Conservation (phyloP, 495 filamentous ascomycete genomes). For the Melanomma pulvis-pyrius region DNA sequence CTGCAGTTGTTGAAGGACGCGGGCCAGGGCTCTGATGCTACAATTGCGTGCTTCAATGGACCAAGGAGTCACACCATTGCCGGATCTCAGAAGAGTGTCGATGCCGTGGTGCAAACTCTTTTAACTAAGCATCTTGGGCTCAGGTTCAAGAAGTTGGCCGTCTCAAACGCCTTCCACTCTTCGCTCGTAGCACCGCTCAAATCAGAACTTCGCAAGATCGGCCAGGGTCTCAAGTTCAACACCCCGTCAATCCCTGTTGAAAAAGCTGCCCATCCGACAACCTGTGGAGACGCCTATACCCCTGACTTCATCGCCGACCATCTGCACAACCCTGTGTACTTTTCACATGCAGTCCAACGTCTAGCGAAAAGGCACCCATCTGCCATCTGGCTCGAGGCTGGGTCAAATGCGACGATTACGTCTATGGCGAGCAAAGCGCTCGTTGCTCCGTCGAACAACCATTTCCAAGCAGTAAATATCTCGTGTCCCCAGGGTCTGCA, state of each 20-base stretch:
- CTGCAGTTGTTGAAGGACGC: background rate
- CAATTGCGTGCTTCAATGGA: conserved; percentile 34
- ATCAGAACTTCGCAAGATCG: conserved; percentile 18
- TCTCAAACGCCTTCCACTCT: conserved; percentile 39
- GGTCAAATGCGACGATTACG: conserved; percentile 35
- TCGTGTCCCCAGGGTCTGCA: background rate
- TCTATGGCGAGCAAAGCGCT: conserved; percentile 31
- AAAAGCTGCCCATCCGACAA: background rate
- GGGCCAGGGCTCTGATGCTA: background rate
- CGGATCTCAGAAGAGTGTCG: background rate
- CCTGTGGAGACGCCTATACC: background rate
- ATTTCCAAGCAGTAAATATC: conserved; percentile 28
- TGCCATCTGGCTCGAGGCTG: conserved; percentile 36
- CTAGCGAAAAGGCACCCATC: conserved; percentile 22
- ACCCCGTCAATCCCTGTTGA: conserved; percentile 32
- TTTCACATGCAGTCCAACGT: conserved; percentile 36
- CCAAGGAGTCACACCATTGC: conserved; percentile 22
- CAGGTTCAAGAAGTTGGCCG: conserved; percentile 16
- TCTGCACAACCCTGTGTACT: conserved; percentile 31
- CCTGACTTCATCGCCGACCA: conserved; percentile 25
- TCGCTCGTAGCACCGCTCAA: conserved; percentile 27
- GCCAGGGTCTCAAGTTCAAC: conserved; percentile 26
- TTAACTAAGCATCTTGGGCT: background rate
- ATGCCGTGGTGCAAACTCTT: background rate
- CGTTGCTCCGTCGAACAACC: background rate